A percentile compares a stretch with the other conserved stretches of the same genome.
These are phyloP conservation scores for Ogataea saltuana DNA, from an alignment of 805 yeast species.

Conservation along the genomic window DNA sequence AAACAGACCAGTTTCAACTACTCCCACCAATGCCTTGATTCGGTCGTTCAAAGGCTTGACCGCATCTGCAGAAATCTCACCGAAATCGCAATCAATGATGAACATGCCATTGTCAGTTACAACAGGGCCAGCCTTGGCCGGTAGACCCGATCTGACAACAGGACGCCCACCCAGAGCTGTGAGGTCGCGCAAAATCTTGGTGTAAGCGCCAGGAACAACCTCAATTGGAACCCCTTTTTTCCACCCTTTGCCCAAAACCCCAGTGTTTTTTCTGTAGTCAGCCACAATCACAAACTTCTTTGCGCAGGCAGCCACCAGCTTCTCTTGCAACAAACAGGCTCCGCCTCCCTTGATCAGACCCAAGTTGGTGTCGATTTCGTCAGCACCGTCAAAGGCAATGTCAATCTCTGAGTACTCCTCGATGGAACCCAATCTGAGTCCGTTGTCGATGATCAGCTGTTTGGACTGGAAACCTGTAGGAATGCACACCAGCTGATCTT, in stretches of 20 bases:
- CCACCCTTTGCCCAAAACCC: conserved; percentile 78
- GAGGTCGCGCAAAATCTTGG: conserved; percentile 69
- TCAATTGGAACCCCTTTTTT: conserved; percentile 92
- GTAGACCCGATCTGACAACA: conserved; percentile 77
- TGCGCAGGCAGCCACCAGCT: conserved; percentile 83
- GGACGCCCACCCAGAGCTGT: conserved; percentile 64
- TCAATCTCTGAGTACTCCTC: conserved; percentile 84
- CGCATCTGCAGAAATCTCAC: conserved; percentile 55
- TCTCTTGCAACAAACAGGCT: conserved; percentile 95
- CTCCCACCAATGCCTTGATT: conserved; percentile 82
- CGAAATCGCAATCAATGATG: conserved; percentile 91
- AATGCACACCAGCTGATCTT: conserved; percentile 67
- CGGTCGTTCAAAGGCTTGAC: conserved; percentile 55
- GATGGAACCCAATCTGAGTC: conserved; percentile 72
- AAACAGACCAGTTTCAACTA: conserved; percentile 94
- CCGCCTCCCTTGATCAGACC: conserved; percentile 98
- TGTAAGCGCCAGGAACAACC: conserved; percentile 86
- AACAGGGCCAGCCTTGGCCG: conserved; percentile 95
- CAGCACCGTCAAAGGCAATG: conserved; percentile 98
- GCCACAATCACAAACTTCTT: conserved; percentile 83
- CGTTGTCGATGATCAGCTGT: conserved; percentile 79
- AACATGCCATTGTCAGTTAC: conserved; percentile 95
- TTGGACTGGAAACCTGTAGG: conserved; percentile 98
- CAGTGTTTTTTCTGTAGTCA: conserved; percentile 82
- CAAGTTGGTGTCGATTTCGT: conserved; percentile 81